Conservation (phyloP, 129 eudicot genomes). For the Solidago caesia region DNA sequence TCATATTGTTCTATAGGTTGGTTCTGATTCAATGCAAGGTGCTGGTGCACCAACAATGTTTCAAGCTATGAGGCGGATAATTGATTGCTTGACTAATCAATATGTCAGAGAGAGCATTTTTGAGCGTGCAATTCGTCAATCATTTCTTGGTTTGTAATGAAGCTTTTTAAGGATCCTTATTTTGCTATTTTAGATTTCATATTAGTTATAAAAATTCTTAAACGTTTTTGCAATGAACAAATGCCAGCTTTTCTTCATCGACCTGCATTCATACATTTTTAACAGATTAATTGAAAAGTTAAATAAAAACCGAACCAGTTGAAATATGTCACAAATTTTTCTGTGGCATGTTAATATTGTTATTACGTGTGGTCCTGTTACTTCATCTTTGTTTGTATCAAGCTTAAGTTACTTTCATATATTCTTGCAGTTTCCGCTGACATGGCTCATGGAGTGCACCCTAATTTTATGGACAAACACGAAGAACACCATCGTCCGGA, state of each 20-base stretch:
- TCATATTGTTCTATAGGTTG: constrained; percentile 58
- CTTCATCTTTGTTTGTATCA: not conserved
- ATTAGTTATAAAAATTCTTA: not conserved
- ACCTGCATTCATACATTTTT: not conserved
- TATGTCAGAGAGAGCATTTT: constrained; percentile 55
- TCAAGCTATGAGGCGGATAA: constrained; percentile 85
- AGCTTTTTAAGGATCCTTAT: not conserved
- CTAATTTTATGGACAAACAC: constrained; percentile 83
- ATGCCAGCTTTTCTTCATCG: not conserved
- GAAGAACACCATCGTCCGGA: constrained; percentile 91
- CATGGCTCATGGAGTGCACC: constrained; percentile 99
- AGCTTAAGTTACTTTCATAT: constrained; percentile 7
- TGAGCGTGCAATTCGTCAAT: constrained; percentile 82
- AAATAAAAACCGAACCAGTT: not conserved
- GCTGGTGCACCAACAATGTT: constrained; percentile 99
- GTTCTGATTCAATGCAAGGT: constrained; percentile 92
- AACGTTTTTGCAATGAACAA: not conserved
- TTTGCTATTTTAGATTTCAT: constrained; percentile 13
- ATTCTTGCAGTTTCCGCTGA: constrained; percentile 81
- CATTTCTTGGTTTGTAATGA: constrained; percentile 70
- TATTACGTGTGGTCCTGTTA: not conserved
- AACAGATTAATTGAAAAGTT: not conserved
- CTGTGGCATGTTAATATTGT: not conserved
- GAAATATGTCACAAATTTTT: not conserved
- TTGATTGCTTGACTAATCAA: constrained; percentile 55